Evolutionary conservation across 2,329 filamentous ascomycete genomes (phyloP).

Genomic region (Fusarium sp.): DNA sequence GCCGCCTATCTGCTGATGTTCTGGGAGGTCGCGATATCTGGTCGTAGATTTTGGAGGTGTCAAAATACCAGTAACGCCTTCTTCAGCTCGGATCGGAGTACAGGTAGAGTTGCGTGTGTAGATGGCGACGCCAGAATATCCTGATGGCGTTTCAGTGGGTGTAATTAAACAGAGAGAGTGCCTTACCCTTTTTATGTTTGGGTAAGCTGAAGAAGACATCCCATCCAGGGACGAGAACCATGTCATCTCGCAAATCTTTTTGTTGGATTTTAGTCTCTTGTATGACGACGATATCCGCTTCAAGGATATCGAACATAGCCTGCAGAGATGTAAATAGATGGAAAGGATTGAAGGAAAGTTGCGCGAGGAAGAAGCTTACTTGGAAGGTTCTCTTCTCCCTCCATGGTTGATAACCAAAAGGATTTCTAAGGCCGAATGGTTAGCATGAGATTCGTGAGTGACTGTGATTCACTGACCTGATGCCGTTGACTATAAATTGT

Average conservation of each 20-base stretch:
- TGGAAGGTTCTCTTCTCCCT: constrained; percentile 75
- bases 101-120: constrained; percentile 92
- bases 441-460: not conserved
- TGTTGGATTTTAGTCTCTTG: constrained; percentile 97
- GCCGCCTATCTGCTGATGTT: constrained; percentile 83
- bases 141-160: constrained; percentile 56
- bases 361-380: constrained; percentile 53
- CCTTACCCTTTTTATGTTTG: constrained; percentile 86
- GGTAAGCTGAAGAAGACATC: constrained; percentile 96
- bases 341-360: not conserved
- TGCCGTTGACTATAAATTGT: constrained; percentile 74
- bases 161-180: not conserved
- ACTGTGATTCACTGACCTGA: constrained; percentile 64
- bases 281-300: constrained; percentile 92
- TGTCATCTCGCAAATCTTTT: constrained; percentile 92
- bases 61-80: constrained; percentile 88
- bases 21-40: constrained; percentile 79
- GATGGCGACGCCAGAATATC: constrained; percentile 94
- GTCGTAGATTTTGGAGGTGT: constrained; percentile 76
- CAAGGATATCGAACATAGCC: constrained; percentile 94
- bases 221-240: constrained; percentile 95
- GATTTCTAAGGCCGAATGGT: constrained; percentile 66
- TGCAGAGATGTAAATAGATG: constrained; percentile 47
- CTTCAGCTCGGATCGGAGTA: constrained; percentile 88
- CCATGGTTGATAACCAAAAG: constrained; percentile 88